phyloP scores from a whole-genome alignment of 345 rosid genomes.

The Citrus hindsii region DNA sequence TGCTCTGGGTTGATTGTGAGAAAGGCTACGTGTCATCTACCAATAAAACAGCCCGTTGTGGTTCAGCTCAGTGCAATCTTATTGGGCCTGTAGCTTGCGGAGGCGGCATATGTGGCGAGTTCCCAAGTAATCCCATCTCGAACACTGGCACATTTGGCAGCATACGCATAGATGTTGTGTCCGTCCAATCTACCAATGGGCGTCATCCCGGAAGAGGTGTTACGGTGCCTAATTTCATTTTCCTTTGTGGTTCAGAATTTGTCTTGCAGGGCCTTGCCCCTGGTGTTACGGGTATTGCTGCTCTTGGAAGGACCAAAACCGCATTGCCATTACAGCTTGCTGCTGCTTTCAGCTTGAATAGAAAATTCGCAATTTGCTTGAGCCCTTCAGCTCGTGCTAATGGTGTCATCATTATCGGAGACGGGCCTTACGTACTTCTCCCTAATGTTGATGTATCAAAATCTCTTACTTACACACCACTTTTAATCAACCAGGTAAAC shows the following conservation, averaged over 20 bases:
- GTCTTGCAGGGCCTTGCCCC: conserved; percentile 21
- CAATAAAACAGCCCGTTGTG: conserved; percentile 16
- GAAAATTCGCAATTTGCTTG: conserved; percentile 29
- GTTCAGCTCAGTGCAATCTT: conserved; percentile 26
- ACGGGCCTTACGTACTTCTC: conserved; percentile 22
- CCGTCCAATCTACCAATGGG: conserved; percentile 22
- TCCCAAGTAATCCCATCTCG: conserved; percentile 20
- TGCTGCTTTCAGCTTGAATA: conserved; percentile 15
- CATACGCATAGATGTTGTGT: conserved; percentile 23
- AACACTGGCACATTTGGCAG: conserved; percentile 10
- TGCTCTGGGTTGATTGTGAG: conserved; percentile 38
- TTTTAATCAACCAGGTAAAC: conserved; percentile 27
- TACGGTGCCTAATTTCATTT: conserved; percentile 13
- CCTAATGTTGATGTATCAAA: conserved; percentile 27
- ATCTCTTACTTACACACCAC: conserved; percentile 23
- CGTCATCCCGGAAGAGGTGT: conserved; percentile 25
- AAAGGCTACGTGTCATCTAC: conserved; percentile 27
- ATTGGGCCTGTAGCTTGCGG: conserved; percentile 18
- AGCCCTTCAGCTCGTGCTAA: conserved; percentile 9
- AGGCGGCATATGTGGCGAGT: conserved; percentile 21
- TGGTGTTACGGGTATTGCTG: conserved; percentile 19
- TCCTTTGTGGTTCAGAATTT: conserved; percentile 4
- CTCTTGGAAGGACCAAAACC: conserved; percentile 11
- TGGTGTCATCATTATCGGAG: conserved; percentile 29
- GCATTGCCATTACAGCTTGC: conserved; percentile 16